Base-by-base conservation (phyloP, 345 rosid species). In the Citrus cavaleriei region DNA sequence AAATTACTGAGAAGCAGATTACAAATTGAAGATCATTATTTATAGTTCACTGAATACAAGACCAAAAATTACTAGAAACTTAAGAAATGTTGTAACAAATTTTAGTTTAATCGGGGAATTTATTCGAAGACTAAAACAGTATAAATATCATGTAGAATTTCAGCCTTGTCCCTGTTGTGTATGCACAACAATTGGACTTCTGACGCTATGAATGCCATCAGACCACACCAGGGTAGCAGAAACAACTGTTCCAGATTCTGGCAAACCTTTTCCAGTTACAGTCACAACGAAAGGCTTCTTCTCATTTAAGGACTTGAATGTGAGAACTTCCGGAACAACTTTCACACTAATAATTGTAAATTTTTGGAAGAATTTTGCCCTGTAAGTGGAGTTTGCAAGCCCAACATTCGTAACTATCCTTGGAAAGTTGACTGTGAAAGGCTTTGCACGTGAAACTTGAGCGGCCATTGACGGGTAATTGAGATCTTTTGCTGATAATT, bases 381-480 rank as follows among this genome's bases (percentile, higher is more conserved):
- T 81, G 79, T 88, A 84, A 40, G 58, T 68, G 2, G 86, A 81
- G 67, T 71, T 77, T 1, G 73, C 62, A 7, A 19, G 22, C 27
- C 89, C 87, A 59, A 82, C 81, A 8, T 82, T 88, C 4, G 88
- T 89, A 28, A 81, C 85, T 2, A 85, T 80, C 81, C 88, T 81
- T 1, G 35, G 32, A 67, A 83, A 89, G 22, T 65, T 68, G 67
- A 84, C 10, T 16, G 64, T 67, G 34, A 84, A 81, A 19, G 81
- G 13, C 37, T 70, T 68, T 0, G 77, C 34, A 10, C 40, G 3
- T 30, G 35, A 9, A 57, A 87, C 55, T 51, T 65, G 61, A 70
- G 84, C 81, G 2, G 84, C 0, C 81, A 87, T 77, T 40, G 89
- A 81, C 61, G 89, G 90, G 69, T 84, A 84, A 75, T 86, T 87